Conservation (phyloP, 805 yeast species). For the Kuraishia floccosa region DNA sequence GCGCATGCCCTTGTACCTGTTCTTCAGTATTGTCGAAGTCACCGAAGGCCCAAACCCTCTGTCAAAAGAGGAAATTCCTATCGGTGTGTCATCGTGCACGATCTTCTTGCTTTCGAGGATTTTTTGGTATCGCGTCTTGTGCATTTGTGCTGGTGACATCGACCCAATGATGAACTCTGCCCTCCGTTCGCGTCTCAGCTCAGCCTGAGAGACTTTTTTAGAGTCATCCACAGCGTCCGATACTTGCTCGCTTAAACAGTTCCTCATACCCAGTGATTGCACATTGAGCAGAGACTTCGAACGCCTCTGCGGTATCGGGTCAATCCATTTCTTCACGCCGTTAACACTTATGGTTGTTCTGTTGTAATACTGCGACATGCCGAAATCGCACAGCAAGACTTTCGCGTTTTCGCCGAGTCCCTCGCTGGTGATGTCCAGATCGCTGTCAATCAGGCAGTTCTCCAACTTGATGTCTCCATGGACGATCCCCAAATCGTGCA, state of each 20-base stretch:
- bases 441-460: constrained; percentile 53
- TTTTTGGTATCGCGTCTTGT: too few relatives aligned
- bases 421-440: constrained; percentile 9
- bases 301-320: too few relatives aligned
- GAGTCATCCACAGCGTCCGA: too few relatives aligned
- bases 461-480: constrained; percentile 83
- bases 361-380: constrained; percentile 48
- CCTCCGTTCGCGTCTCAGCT: too few relatives aligned
- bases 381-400: constrained; percentile 77
- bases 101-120: neutral
- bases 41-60: constrained; percentile 17
- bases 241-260: too few relatives aligned
- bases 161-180: too few relatives aligned
- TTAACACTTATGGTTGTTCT: constrained; percentile 4
- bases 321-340: constrained; percentile 1
- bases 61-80: constrained; percentile 16
- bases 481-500: constrained; percentile 53
- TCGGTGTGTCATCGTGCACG: constrained; percentile 13
- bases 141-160: too few relatives aligned
- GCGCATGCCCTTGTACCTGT: neutral
- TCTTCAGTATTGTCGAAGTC: constrained; percentile 6
- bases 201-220: too few relatives aligned
- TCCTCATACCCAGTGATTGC: too few relatives aligned
- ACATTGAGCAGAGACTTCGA: too few relatives aligned
- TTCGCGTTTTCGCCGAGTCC: constrained; percentile 11